Percentiles rank a stretch among this genome's conserved stretches.
phyloP scores from a whole-genome alignment of 257 asterid species.

The Leonotis leonurus region DNA sequence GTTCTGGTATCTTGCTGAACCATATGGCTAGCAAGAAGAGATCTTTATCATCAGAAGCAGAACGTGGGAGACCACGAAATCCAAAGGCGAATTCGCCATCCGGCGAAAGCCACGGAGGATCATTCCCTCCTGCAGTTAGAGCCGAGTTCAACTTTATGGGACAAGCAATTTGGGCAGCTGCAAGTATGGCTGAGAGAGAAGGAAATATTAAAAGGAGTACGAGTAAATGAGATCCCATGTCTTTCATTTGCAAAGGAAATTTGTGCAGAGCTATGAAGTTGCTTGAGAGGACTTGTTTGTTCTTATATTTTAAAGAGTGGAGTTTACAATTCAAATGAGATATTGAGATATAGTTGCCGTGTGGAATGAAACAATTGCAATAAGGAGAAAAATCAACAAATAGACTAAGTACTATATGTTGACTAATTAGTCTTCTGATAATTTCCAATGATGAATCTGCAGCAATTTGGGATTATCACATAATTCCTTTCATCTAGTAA shows the following conservation, averaged over 20 bases:
- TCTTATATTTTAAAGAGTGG: background rate
- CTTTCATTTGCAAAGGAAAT: background rate
- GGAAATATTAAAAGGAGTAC: background rate
- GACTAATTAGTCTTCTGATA: too few relatives aligned
- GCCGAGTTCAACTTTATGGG: background rate
- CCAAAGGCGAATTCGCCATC: conserved; percentile 40
- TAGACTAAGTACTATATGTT: too few relatives aligned
- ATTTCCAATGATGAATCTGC: background rate
- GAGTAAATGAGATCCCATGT: conserved; percentile 1
- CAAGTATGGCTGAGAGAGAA: background rate
- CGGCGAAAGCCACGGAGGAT: conserved; percentile 31
- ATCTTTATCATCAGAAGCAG: background rate
- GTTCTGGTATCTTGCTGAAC: conserved; percentile 33
- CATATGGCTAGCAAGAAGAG: conserved; percentile 33
- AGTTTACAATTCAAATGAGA: background rate
- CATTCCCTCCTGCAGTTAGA: conserved; percentile 14
- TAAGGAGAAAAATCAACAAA: too few relatives aligned
- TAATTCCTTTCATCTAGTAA: background rate
- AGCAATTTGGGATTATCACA: background rate
- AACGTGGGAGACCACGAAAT: conserved; percentile 16
- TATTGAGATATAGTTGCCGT: background rate
- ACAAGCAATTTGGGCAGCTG: conserved; percentile 10
- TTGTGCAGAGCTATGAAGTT: background rate
- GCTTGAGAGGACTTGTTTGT: background rate
- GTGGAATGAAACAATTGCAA: background rate